Evolutionary conservation across 225 moss, liverwort and hornwort species (phyloP).

Genomic region (Climacium dendroides): DNA sequence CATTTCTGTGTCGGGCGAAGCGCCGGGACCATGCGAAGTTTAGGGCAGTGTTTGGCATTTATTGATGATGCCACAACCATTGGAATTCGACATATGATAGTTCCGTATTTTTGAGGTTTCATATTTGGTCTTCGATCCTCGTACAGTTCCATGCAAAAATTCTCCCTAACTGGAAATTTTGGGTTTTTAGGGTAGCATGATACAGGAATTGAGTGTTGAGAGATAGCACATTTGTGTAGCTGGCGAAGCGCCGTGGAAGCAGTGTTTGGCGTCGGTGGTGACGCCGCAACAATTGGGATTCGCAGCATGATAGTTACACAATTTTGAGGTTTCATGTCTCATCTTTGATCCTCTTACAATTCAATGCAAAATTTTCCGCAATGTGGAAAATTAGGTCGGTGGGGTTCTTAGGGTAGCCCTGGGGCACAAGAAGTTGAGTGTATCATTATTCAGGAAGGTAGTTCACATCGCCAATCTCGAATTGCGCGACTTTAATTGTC

Average conservation of each 20-base stretch:
- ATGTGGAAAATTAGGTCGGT: neutral
- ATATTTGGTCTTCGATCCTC: neutral
- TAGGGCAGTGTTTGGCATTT: neutral
- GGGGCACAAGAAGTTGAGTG: slow-evolving; percentile 1
- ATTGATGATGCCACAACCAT: neutral
- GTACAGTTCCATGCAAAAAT: neutral
- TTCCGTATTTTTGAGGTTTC: neutral
- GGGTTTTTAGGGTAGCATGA: neutral
- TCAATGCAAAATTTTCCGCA: neutral
- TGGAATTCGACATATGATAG: neutral
- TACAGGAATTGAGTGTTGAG: neutral
- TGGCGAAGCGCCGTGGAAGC: neutral
- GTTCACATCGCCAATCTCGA: neutral
- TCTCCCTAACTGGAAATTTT: neutral
- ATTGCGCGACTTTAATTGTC: neutral
- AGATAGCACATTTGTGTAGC: neutral
- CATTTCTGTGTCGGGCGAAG: neutral
- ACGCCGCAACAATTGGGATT: neutral
- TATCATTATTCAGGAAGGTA: slow-evolving; percentile 6
- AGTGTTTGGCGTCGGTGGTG: no score
- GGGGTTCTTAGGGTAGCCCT: neutral
- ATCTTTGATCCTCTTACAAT: neutral
- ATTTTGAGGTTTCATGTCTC: neutral
- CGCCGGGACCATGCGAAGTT: neutral
- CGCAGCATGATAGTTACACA: neutral